Conservation (phyloP, 2,329 filamentous ascomycete genomes). For the Sporothrix euskadiensis region DNA sequence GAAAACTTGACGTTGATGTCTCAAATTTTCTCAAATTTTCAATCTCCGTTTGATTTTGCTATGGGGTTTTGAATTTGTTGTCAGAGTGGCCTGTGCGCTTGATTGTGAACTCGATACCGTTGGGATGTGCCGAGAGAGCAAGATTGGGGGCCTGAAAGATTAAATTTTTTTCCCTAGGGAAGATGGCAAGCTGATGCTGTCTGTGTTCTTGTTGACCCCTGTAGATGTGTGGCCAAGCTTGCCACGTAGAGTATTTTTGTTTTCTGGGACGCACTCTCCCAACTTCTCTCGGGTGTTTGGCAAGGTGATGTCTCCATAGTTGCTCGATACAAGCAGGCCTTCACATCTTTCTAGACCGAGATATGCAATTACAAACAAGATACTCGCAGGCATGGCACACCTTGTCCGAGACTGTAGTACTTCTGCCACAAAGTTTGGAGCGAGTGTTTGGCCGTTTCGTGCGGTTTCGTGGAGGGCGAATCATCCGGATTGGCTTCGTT, state of each 20-base stretch:
- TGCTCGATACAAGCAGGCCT: background rate
- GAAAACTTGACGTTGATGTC: background rate
- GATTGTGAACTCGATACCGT: background rate
- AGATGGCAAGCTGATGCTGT: background rate
- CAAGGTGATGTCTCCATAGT: background rate
- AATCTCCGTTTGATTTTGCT: background rate
- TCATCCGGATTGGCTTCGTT: background rate
- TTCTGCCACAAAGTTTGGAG: background rate
- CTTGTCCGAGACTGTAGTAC: background rate
- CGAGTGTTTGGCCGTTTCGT: constrained; percentile 1
- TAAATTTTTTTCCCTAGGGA: background rate
- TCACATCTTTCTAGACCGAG: background rate
- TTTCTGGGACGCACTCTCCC: background rate
- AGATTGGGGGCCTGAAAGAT: background rate
- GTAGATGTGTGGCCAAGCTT: background rate
- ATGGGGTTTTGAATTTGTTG: background rate
- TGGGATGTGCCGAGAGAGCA: background rate
- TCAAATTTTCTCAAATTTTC: background rate
- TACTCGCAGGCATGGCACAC: background rate
- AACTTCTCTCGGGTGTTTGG: background rate
- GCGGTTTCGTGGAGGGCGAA: background rate
- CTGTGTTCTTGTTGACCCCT: background rate
- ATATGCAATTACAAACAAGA: background rate
- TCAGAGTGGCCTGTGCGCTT: background rate
- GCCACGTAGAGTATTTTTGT: background rate